Base-by-base conservation (phyloP, 345 rosid species). In the Corymbia maculata region DNA sequence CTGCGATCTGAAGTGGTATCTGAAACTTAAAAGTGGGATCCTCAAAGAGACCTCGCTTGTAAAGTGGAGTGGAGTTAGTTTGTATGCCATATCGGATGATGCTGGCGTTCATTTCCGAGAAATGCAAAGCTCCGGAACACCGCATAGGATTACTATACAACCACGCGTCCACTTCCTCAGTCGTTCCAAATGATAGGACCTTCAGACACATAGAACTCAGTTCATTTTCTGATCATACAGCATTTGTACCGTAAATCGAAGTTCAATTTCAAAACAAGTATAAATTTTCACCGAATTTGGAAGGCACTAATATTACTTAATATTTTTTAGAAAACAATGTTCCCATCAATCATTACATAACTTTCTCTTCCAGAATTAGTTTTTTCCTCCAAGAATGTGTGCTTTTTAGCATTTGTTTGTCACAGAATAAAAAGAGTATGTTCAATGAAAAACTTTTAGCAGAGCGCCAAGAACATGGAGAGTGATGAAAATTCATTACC, bases 1-100 rank as follows among this genome's bases (percentile, higher is more conserved):
- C 98, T 1, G 99, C 98, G 87, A 97, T 80, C 90, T 97, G 99
- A 89, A 98, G 97, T 13, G 99, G 98, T 70, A 96, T 94, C 91
- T 95, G 98, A 87, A 96, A 95, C 94, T 97, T 97, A 89, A 97
- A 91, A 5, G 98, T 93, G 19, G 98, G 97, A 93, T 97, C 99
- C 93, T 96, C 97, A 70, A 64, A 93, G 36, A 87, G 86, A 86
- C 98, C 98, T 36, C 98, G 89, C 44, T 88, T 52, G 53, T n/a
- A 36, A 88, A 89, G 91, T 22, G 93, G 92, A 26, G 99, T 96
- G 85, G 98, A 97, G 90, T 97, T 97, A 19, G 98, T 93, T 91
- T 98, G 99, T 30, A 98, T 86, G 28, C 99, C 99, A 82, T 97
- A 97, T 87, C 94, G 93, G 19, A 97, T 94, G 3, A 93, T 90